Evolutionary conservation across 192 early-diverging fungal genomes (phyloP).

Genomic region (Rhizophagus prolifer): DNA sequence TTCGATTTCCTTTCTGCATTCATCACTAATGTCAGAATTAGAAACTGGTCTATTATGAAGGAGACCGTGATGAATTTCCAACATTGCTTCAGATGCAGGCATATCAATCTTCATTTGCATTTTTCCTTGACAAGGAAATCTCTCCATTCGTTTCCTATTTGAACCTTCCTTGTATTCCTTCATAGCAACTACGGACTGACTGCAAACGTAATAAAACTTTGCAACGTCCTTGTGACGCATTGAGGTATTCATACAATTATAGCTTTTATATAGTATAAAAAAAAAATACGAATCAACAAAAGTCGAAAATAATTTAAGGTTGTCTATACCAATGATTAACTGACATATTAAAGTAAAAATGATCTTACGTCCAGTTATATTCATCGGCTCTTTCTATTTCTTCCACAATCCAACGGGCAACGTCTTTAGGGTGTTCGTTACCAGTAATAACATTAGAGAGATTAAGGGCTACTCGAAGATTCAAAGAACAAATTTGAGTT

Average conservation of each 20-base stretch:
- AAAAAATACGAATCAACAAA: not conserved
- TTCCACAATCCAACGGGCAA: conserved; percentile 29
- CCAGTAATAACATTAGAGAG: conserved; percentile 18
- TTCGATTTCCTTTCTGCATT: conserved; percentile 28
- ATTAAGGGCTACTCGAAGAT: conserved; percentile 18
- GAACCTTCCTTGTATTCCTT: conserved; percentile 31
- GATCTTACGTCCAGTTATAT: conserved; percentile 29
- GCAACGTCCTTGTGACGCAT: conserved; percentile 32
- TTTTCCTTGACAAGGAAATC: conserved; percentile 31
- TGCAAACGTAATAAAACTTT: conserved; percentile 31
- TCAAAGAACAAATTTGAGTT: not conserved
- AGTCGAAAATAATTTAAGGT: too few species aligned
- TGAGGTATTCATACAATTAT: conserved; percentile 31
- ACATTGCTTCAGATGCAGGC: conserved; percentile 27
- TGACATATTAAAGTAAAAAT: not conserved
- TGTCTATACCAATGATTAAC: too few species aligned
- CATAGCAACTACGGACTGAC: conserved; percentile 25
- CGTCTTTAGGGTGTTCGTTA: conserved; percentile 25
- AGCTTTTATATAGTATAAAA: not conserved
- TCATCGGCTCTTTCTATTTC: conserved; percentile 30
- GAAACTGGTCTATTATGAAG: conserved; percentile 20
- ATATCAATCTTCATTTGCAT: conserved; percentile 32
- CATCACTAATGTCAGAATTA: conserved; percentile 23
- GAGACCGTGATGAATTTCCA: conserved; percentile 25
- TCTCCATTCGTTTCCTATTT: conserved; percentile 32